phyloP scores from a whole-genome alignment of 306 rosid species.

The Prunus mongolica region DNA sequence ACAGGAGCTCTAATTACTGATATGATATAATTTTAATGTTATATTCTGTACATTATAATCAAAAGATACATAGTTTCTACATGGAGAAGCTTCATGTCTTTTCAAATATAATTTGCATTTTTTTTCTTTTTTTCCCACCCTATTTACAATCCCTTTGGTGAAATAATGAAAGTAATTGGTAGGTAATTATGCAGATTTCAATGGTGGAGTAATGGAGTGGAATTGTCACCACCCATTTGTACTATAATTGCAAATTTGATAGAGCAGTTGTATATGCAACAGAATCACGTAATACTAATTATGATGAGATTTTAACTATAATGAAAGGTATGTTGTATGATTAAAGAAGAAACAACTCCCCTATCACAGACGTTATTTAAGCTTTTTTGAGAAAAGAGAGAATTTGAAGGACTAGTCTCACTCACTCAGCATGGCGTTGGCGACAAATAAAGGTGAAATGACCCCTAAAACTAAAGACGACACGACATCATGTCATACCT shows the following conservation, averaged over 20 bases:
- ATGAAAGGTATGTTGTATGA: slow-evolving; percentile 1
- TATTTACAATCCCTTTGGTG: background rate
- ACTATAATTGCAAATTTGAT: slow-evolving; percentile 14
- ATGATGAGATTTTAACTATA: slow-evolving; percentile 1
- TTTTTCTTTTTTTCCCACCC: background rate
- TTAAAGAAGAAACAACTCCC: background rate
- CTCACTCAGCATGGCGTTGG: too few species aligned
- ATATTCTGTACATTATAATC: background rate
- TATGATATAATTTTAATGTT: background rate
- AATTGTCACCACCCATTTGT: background rate
- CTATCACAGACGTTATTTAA: background rate
- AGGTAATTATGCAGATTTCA: slow-evolving; percentile 15
- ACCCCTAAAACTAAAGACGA: too few species aligned
- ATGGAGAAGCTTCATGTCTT: background rate
- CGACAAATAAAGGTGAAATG: too few species aligned
- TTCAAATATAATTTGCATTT: background rate
- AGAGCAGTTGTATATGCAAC: background rate
- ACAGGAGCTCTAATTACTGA: slow-evolving; percentile 25
- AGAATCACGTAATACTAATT: background rate
- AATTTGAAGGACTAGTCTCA: too few species aligned
- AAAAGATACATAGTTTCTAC: background rate
- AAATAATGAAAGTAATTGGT: background rate
- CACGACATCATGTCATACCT: too few species aligned
- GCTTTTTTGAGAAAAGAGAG: too few species aligned
- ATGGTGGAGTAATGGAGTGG: slow-evolving; percentile 10